Evolutionary conservation across 768 basidiomycete species (phyloP).

Genomic region (Lanmaoa rubissima): DNA sequence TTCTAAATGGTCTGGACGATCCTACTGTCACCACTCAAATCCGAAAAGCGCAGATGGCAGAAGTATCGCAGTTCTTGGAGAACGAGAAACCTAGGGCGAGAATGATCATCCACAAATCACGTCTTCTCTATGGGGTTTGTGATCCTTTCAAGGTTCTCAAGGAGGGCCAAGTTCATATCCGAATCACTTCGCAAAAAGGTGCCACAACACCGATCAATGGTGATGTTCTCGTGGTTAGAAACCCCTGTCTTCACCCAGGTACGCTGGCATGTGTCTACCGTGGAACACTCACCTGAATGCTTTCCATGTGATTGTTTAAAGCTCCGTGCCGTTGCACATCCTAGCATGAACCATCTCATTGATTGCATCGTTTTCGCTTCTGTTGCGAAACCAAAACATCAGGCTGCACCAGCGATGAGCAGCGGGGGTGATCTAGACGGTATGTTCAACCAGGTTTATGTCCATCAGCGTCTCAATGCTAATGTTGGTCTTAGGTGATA

Average conservation of each 20-base stretch:
- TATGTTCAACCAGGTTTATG: slow-evolving; percentile 14
- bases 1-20: slow-evolving; percentile 55
- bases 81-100: slow-evolving; percentile 53
- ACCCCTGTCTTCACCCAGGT: slow-evolving; percentile 72
- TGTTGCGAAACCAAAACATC: slow-evolving; percentile 52
- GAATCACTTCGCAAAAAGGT: slow-evolving; percentile 54
- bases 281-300: neutral
- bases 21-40: slow-evolving; percentile 41
- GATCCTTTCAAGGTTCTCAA: slow-evolving; percentile 62
- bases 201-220: slow-evolving; percentile 54
- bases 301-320: slow-evolving; percentile 60
- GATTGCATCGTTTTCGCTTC: slow-evolving; percentile 70
- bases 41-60: slow-evolving; percentile 43
- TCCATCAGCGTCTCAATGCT: neutral
- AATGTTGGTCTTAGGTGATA: slow-evolving; percentile 46
- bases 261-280: neutral
- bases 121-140: slow-evolving; percentile 64
- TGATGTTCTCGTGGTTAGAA: slow-evolving; percentile 63
- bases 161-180: slow-evolving; percentile 63
- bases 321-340: slow-evolving; percentile 54
- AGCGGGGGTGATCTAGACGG: slow-evolving; percentile 67
- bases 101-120: slow-evolving; percentile 61
- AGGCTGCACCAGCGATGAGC: slow-evolving; percentile 67
- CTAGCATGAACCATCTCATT: slow-evolving; percentile 51
- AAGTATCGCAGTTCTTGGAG: slow-evolving; percentile 51